Percentiles rank a stretch among this genome's conserved stretches.
These are phyloP conservation scores for Metschnikowia anglica DNA, from an alignment of 805 yeast genomes.

Conservation along the genomic window DNA sequence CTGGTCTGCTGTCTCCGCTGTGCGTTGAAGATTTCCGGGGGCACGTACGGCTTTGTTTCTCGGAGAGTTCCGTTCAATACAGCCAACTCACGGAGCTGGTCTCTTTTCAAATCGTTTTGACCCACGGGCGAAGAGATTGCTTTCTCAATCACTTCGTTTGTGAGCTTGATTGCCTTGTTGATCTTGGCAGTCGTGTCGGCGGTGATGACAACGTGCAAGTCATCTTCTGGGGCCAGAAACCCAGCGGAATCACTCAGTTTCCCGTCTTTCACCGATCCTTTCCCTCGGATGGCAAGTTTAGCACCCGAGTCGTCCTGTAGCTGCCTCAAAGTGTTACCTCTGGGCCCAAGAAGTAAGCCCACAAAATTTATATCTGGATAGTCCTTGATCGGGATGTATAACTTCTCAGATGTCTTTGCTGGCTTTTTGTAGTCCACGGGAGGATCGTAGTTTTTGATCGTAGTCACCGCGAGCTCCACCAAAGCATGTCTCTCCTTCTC, in stretches of 20 bases:
- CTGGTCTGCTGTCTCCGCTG: conserved; percentile 31
- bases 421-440: conserved; percentile 80
- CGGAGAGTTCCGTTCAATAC: conserved; percentile 91
- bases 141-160: conserved; percentile 73
- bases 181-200: conserved; percentile 80
- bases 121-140: conserved; percentile 92
- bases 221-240: conserved; percentile 48
- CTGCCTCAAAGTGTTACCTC: conserved; percentile 84
- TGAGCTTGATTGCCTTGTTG: conserved; percentile 67
- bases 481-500: conserved; percentile 80
- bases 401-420: conserved; percentile 68
- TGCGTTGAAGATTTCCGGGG: conserved; percentile 37
- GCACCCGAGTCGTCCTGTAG: conserved; percentile 88
- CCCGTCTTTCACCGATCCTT: conserved; percentile 95
- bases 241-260: conserved; percentile 37
- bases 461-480: conserved; percentile 69
- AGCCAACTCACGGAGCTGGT: conserved; percentile 89
- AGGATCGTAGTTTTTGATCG: conserved; percentile 74
- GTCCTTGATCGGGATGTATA: conserved; percentile 79
- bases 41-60: conserved; percentile 62
- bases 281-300: conserved; percentile 85
- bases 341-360: conserved; percentile 88
- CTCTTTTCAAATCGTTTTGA: conserved; percentile 86
- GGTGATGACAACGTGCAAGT: conserved; percentile 82
- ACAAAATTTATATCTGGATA: conserved; percentile 92